Conservation (phyloP, 176 grass and related monocot genomes). For the Calamus simplicifolius region DNA sequence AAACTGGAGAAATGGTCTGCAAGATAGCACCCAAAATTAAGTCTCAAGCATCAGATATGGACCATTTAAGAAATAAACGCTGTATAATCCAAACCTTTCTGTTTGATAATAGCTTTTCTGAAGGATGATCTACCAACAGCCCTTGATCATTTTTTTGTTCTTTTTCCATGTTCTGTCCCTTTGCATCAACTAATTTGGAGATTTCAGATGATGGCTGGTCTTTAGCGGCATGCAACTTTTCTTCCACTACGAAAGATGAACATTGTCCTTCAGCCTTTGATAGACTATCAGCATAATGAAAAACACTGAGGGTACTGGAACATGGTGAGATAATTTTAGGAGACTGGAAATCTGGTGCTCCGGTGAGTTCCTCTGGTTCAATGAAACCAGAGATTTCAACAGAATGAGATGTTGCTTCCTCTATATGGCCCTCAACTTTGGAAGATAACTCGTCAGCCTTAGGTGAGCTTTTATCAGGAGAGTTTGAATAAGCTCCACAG, state of each 20-base stretch:
- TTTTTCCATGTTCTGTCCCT: neutral
- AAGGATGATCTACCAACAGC: slow-evolving; percentile 25
- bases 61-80: slow-evolving; percentile 7
- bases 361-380: neutral
- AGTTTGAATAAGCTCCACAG: neutral
- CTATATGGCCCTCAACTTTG: neutral
- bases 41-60: neutral
- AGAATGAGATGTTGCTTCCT: neutral
- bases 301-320: neutral
- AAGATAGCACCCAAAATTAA: neutral
- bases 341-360: neutral
- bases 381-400: neutral
- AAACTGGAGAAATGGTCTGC: slow-evolving; percentile 44
- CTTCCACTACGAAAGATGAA: slow-evolving; percentile 10
- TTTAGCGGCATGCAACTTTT: slow-evolving; percentile 11
- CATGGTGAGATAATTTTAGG: neutral
- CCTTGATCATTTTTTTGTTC: slow-evolving; percentile 13
- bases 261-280: neutral
- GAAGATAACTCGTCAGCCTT: neutral
- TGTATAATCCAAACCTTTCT: slow-evolving; percentile 30
- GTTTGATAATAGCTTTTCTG: slow-evolving; percentile 37
- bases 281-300: slow-evolving; percentile 1
- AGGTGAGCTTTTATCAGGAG: neutral
- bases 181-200: slow-evolving; percentile 14
- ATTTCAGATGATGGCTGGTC: slow-evolving; percentile 4